Conservation (phyloP, 352 stramenopile genomes). For the Phytophthora hybrid region DNA sequence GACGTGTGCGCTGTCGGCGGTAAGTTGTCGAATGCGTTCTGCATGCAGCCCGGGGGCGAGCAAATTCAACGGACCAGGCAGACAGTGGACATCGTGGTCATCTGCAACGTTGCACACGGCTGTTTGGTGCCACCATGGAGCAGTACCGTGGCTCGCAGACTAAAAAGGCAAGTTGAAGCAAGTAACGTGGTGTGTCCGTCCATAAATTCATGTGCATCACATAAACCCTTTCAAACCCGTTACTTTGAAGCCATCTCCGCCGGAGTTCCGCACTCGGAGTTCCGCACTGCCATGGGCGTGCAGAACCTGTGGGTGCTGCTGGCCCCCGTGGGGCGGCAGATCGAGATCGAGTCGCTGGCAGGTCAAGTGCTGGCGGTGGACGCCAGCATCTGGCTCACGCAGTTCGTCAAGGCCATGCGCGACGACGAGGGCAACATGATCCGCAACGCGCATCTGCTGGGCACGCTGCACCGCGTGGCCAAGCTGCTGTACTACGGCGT, state of each 20-base stretch:
- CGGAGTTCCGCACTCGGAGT: too few relatives aligned
- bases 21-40: conserved; percentile 17
- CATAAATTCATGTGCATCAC: neutral
- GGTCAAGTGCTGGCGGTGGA: conserved; percentile 97
- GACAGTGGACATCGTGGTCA: conserved; percentile 14
- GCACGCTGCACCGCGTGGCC: conserved; percentile 94
- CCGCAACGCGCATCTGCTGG: conserved; percentile 95
- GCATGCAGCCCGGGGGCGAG: neutral
- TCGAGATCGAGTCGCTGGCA: conserved; percentile 98
- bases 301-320: conserved; percentile 99
- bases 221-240: neutral
- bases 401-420: conserved; percentile 99
- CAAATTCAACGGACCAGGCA: conserved; percentile 6
- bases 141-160: conserved; percentile 10
- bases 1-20: conserved; percentile 8
- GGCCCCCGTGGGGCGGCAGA: conserved; percentile 94
- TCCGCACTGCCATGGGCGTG: conserved; percentile 98
- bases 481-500: conserved; percentile 97
- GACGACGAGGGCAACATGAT: conserved; percentile 96
- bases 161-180: neutral
- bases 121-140: neutral
- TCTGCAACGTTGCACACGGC: conserved; percentile 23
- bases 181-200: neutral
- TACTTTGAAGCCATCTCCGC: neutral
- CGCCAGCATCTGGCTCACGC: conserved; percentile 99